Evolutionary conservation across 2,329 filamentous ascomycete genomes (phyloP).

Genomic region (Fusarium sp.): DNA sequence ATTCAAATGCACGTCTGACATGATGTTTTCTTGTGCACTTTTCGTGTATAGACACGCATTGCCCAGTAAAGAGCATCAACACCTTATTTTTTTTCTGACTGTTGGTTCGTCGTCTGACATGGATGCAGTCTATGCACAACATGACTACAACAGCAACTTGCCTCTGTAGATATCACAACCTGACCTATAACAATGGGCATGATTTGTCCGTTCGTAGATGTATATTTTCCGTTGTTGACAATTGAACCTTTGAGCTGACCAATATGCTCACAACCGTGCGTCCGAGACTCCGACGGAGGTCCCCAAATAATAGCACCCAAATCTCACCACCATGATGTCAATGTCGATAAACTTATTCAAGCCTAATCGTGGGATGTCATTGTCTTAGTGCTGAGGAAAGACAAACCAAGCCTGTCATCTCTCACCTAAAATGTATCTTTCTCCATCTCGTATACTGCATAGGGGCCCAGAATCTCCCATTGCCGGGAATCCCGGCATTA

Average conservation of each 20-base stretch:
- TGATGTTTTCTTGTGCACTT: background rate
- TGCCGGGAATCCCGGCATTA: constrained; percentile 22
- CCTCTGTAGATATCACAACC: background rate
- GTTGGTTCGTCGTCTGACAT: constrained; percentile 4
- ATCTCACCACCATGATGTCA: constrained; percentile 43
- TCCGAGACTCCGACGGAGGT: constrained; percentile 5
- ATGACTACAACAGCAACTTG: background rate
- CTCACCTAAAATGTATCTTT: background rate
- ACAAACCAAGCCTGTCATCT: background rate
- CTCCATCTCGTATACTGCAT: constrained; percentile 17
- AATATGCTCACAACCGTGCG: constrained; percentile 3
- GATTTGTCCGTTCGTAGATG: background rate
- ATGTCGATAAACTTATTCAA: constrained; percentile 23
- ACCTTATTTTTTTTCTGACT: background rate
- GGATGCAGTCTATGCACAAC: background rate
- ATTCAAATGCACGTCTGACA: background rate
- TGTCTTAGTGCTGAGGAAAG: background rate
- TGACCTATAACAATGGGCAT: constrained; percentile 3
- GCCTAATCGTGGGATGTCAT: constrained; percentile 2
- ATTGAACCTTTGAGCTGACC: background rate
- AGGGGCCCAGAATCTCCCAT: background rate
- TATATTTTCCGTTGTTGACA: background rate
- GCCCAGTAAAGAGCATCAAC: background rate
- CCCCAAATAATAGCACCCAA: constrained; percentile 30
- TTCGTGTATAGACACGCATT: background rate